Conservation (phyloP, 2,329 filamentous ascomycete genomes). For the Teratosphaeria nubilosa region DNA sequence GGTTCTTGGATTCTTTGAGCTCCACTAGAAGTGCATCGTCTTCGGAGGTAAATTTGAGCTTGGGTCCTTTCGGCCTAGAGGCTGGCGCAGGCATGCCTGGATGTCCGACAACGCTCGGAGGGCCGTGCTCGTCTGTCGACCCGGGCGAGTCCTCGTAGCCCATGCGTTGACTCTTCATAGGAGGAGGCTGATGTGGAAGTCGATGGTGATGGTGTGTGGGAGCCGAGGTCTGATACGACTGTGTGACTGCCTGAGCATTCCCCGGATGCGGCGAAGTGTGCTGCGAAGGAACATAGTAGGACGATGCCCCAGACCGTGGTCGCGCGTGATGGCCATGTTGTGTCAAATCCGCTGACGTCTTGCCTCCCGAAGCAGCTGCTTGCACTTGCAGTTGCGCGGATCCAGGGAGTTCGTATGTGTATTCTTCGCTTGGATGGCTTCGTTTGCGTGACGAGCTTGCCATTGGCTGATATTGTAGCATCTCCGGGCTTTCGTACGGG, state of each 20-base stretch:
- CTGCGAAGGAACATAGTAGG: slow-evolving; percentile 15
- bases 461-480: slow-evolving; percentile 24
- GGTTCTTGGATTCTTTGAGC: slow-evolving; percentile 84
- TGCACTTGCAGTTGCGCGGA: slow-evolving; percentile 25
- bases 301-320: slow-evolving; percentile 11
- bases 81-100: slow-evolving; percentile 80
- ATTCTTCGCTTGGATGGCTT: slow-evolving; percentile 30
- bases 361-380: not conserved
- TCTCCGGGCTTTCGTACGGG: slow-evolving; percentile 20
- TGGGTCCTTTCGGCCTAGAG: slow-evolving; percentile 70
- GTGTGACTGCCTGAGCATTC: slow-evolving; percentile 11
- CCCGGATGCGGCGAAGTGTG: slow-evolving; percentile 13
- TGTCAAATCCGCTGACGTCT: slow-evolving; percentile 31
- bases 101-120: slow-evolving; percentile 77
- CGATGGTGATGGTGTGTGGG: slow-evolving; percentile 65
- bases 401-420: slow-evolving; percentile 30
- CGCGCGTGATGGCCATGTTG: slow-evolving; percentile 20
- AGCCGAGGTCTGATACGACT: slow-evolving; percentile 29
- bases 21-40: slow-evolving; percentile 82
- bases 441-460: slow-evolving; percentile 29
- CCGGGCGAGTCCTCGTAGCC: slow-evolving; percentile 40
- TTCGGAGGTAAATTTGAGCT: slow-evolving; percentile 87
- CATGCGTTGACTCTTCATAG: slow-evolving; percentile 54
- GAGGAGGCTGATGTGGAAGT: slow-evolving; percentile 61
- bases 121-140: slow-evolving; percentile 41